These are phyloP conservation scores for Candida gigantensis DNA, from an alignment of 1,139 yeast species.

Conservation along the genomic window DNA sequence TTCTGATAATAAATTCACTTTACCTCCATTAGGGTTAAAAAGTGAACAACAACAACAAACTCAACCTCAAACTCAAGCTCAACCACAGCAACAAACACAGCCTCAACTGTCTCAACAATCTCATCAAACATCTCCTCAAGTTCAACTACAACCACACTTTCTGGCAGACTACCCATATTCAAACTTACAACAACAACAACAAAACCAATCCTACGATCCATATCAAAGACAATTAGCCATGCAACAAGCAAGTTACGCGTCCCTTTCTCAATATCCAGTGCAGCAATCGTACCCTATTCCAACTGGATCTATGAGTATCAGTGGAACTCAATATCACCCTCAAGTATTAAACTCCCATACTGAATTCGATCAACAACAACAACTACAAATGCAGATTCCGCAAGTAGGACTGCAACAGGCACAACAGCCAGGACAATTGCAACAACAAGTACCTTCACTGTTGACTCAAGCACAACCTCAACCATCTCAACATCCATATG, in stretches of 20 bases:
- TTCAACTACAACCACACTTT: background rate
- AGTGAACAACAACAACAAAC: slow-evolving; percentile 6
- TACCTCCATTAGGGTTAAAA: slow-evolving; percentile 15
- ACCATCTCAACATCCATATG: slow-evolving; percentile 8
- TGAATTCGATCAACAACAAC: slow-evolving; percentile 4
- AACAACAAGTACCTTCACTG: slow-evolving; percentile 5
- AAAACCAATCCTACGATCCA: slow-evolving; percentile 2
- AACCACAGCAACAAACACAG: slow-evolving; percentile 10
- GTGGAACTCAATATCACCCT: slow-evolving; percentile 1
- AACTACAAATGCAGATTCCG: slow-evolving; percentile 3
- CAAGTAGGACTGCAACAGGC: background rate
- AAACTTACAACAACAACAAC: background rate
- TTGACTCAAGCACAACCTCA: slow-evolving; percentile 5
- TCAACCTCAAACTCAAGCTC: too few species aligned
- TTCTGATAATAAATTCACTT: slow-evolving; percentile 8
- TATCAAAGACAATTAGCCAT: slow-evolving; percentile 1
- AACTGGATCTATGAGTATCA: too few species aligned
- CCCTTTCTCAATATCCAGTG: slow-evolving; percentile 3
- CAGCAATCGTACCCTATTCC: slow-evolving; percentile 2
- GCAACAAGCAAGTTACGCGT: slow-evolving; percentile 6
- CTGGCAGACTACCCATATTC: slow-evolving; percentile 2
- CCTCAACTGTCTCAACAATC: slow-evolving; percentile 3
- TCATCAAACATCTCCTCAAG: background rate
- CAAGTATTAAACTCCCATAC: slow-evolving; percentile 3
- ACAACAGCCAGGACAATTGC: slow-evolving; percentile 7